These are phyloP conservation scores for Alternaria solani DNA, from an alignment of 2,329 filamentous ascomycete genomes.

Conservation along the genomic window DNA sequence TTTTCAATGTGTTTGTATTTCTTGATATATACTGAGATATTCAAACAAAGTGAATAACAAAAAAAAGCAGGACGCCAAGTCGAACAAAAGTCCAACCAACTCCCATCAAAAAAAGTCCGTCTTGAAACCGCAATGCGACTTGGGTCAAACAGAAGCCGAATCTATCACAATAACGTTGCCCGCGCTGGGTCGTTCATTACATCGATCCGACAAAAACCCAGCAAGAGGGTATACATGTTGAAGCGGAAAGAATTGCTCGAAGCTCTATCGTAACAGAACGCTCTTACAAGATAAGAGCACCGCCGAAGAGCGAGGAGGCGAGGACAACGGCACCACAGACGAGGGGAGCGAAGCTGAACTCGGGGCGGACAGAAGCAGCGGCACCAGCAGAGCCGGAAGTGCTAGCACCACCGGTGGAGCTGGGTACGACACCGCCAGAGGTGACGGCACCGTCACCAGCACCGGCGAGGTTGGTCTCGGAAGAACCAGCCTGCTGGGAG, in stretches of 20 bases:
- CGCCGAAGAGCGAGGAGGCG: slow-evolving; percentile 63
- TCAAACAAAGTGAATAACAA: not conserved
- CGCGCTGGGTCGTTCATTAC: slow-evolving; percentile 42
- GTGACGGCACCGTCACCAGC: slow-evolving; percentile 60
- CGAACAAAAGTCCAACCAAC: not conserved
- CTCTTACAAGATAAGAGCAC: slow-evolving; percentile 53
- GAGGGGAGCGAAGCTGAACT: slow-evolving; percentile 60
- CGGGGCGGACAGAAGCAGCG: slow-evolving; percentile 55
- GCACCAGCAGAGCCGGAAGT: slow-evolving; percentile 47
- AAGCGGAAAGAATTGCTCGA: not conserved
- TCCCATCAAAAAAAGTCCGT: not conserved
- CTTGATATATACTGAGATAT: slow-evolving; percentile 4
- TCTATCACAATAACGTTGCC: slow-evolving; percentile 31
- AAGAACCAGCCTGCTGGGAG: slow-evolving; percentile 63
- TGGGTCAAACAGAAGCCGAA: not conserved
- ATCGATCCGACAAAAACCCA: slow-evolving; percentile 12
- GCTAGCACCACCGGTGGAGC: slow-evolving; percentile 27
- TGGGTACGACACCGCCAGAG: slow-evolving; percentile 38
- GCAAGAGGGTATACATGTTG: not conserved
- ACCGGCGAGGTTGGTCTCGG: slow-evolving; percentile 54
- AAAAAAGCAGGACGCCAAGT: not conserved
- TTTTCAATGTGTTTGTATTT: slow-evolving; percentile 2
- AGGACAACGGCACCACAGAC: slow-evolving; percentile 61
- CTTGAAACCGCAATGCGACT: not conserved
- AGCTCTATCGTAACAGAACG: not conserved